These are phyloP conservation scores for Alisma plantagoaquatica DNA, from an alignment of 106 monocot species.

Conservation along the genomic window DNA sequence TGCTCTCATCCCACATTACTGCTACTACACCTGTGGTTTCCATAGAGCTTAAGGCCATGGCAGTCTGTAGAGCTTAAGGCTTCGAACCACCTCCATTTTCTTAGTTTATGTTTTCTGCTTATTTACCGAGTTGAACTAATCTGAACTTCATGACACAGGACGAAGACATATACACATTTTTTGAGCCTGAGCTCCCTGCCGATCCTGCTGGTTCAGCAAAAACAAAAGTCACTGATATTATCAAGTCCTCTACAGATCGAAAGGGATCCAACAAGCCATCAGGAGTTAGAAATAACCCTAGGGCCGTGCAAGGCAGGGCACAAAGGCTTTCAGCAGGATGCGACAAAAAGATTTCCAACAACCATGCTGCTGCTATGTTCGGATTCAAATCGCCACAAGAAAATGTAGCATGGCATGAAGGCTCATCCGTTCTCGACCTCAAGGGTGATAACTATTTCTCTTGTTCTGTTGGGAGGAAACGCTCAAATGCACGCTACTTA, in stretches of 20 bases:
- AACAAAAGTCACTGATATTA: conserved; percentile 41
- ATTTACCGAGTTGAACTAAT: no score
- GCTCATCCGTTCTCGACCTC: conserved; percentile 83
- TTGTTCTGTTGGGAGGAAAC: conserved; percentile 76
- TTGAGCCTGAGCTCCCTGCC: conserved; percentile 89
- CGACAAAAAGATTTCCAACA: conserved; percentile 31
- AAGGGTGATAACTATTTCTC: conserved; percentile 94
- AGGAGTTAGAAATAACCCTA: conserved; percentile 36
- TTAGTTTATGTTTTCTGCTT: no score
- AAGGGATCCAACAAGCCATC: conserved; percentile 26
- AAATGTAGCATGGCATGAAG: conserved; percentile 61
- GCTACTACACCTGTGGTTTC: no score
- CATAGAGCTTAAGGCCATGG: no score
- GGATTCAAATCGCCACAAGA: conserved; percentile 39
- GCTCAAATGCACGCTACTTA: conserved; percentile 75
- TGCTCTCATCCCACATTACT: no score
- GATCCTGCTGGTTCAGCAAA: conserved; percentile 42
- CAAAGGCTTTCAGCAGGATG: conserved; percentile 31
- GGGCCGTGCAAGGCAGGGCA: conserved; percentile 22
- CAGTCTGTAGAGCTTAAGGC: no score
- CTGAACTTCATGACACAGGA: no score
- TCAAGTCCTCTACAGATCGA: conserved; percentile 38
- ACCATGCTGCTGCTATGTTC: conserved; percentile 14
- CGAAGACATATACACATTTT: conserved; percentile 88
- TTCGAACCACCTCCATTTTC: no score